Conservation (phyloP, 116 monocot species). For the Dioscorea cayenensis region DNA sequence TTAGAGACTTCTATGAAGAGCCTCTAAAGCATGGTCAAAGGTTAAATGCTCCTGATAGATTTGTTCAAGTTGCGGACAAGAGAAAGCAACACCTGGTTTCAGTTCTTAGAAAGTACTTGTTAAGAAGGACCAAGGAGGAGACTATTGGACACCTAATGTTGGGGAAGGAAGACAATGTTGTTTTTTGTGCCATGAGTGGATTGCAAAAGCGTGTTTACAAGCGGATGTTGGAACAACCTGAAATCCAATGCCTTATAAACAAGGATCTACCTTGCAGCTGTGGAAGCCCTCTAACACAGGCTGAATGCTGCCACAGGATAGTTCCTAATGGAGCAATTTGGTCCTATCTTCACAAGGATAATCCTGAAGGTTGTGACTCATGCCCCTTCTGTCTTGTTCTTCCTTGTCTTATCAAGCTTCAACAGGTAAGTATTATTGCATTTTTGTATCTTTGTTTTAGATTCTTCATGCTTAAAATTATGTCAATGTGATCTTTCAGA, state of each 20-base stretch:
- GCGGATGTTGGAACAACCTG: slow-evolving; percentile 90
- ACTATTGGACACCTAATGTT: slow-evolving; percentile 97
- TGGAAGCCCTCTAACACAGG: slow-evolving; percentile 86
- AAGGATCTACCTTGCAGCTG: slow-evolving; percentile 89
- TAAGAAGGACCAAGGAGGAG: slow-evolving; percentile 96
- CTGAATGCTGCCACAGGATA: slow-evolving; percentile 76
- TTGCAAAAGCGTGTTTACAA: slow-evolving; percentile 91
- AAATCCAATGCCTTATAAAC: slow-evolving; percentile 80
- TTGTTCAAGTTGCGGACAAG: slow-evolving; percentile 66
- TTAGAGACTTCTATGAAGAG: slow-evolving; percentile 87
- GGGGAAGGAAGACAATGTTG: slow-evolving; percentile 96
- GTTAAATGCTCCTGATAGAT: slow-evolving; percentile 80
- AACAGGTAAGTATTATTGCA: slow-evolving; percentile 49
- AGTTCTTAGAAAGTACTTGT: slow-evolving; percentile 61
- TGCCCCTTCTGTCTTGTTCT: slow-evolving; percentile 98
- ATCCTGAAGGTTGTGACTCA: slow-evolving; percentile 83
- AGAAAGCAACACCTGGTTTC: slow-evolving; percentile 72
- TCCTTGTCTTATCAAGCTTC: slow-evolving; percentile 92
- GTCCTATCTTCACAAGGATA: slow-evolving; percentile 89
- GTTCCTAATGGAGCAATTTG: slow-evolving; percentile 88
- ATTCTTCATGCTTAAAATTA: slow-evolving; percentile 7
- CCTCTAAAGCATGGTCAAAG: slow-evolving; percentile 94
- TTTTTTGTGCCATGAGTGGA: slow-evolving; percentile 90
- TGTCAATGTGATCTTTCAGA: slow-evolving; percentile 23
- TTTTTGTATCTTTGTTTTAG: slow-evolving; percentile 1